Evolutionary conservation across 768 basidiomycete genomes (phyloP), one percentile per base, ranked within the genome.

Genomic region (Phylloporus scabripes): DNA sequence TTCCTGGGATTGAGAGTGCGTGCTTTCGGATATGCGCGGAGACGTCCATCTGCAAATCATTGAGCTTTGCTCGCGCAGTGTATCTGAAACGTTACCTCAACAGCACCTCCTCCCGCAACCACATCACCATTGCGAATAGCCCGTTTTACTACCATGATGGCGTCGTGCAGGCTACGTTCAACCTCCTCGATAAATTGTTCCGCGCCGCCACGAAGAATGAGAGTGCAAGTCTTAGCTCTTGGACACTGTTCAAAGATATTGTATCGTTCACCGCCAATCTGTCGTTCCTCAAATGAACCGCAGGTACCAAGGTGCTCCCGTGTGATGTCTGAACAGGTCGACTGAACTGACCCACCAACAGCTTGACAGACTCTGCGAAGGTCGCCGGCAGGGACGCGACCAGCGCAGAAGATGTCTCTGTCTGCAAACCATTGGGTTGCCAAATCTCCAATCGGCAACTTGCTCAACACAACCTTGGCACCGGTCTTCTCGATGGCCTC

Each of bases 401-500:
- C 96, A 51, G 96, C 96, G 59, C 96, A 98, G 77, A 99, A 99
- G 62, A 99, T 97, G 63, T 94, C 87, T 31, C 96, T 83, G 72
- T 98, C 96, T 36, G 96, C 95, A 64, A 99, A 99, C 87, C 93
- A 99, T 65, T 98, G 96, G 3, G 96, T 98, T 1, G 96, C 96
- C 34, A 99, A 76, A 72, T 99, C 96, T 26, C 96, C 96, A 61
- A 98, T 98, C 10, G 96, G 96, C 9, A 99, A 80, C 70, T 97
- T 96, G 73, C 93, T 96, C 56, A 99, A 77, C 32, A 99, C 93
- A 54, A 99, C 92, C 65, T 94, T 94, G 24, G 96, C 96, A 34
- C 95, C 96, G 2, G 94, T 96, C 61, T 87, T 85, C 60, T 92
- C 90, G 64, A 98, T 96, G 3, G 92, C 92, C 60, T 95, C 87